Evolutionary conservation across 2,329 filamentous ascomycete species (phyloP).

Genomic region (Pseudocercospora macadamiae): DNA sequence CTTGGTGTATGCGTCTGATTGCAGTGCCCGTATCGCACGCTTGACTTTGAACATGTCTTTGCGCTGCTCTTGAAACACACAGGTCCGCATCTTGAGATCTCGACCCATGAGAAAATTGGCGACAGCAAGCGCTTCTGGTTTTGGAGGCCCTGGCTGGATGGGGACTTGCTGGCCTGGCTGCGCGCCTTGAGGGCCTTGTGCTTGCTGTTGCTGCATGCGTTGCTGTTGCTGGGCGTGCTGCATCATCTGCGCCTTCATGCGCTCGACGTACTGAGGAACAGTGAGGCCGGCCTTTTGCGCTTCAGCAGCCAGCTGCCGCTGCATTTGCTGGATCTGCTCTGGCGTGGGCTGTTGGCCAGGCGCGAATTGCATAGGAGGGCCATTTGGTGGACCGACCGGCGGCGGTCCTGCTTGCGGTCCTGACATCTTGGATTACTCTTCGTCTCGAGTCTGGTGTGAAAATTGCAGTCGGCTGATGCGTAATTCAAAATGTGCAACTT

Average conservation of each 20-base stretch:
- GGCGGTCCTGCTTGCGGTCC: neutral
- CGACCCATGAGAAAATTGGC: conserved; percentile 85
- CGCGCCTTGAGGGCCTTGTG: conserved; percentile 46
- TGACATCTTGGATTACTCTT: neutral
- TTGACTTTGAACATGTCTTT: conserved; percentile 99
- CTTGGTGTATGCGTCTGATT: conserved; percentile 88
- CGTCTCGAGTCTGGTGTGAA: too few species aligned
- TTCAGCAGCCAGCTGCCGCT: conserved; percentile 78
- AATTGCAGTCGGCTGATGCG: neutral
- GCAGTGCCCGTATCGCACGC: conserved; percentile 85
- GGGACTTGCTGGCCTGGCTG: conserved; percentile 62
- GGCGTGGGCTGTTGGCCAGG: conserved; percentile 66
- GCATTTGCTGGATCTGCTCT: conserved; percentile 83
- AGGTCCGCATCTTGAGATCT: conserved; percentile 85
- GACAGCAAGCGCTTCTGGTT: conserved; percentile 84
- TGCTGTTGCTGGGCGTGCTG: conserved; percentile 56
- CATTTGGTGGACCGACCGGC: neutral
- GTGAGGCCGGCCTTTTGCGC: conserved; percentile 83
- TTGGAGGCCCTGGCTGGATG: conserved; percentile 77
- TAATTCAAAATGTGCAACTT: neutral
- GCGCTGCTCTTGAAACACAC: conserved; percentile 91
- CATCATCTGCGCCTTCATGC: conserved; percentile 57
- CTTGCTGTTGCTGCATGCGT: conserved; percentile 38
- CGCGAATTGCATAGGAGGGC: conserved; percentile 12
- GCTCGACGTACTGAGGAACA: conserved; percentile 77